phyloP scores from a whole-genome alignment of 2,329 filamentous ascomycete species.

The Phialemonium atrogriseum region DNA sequence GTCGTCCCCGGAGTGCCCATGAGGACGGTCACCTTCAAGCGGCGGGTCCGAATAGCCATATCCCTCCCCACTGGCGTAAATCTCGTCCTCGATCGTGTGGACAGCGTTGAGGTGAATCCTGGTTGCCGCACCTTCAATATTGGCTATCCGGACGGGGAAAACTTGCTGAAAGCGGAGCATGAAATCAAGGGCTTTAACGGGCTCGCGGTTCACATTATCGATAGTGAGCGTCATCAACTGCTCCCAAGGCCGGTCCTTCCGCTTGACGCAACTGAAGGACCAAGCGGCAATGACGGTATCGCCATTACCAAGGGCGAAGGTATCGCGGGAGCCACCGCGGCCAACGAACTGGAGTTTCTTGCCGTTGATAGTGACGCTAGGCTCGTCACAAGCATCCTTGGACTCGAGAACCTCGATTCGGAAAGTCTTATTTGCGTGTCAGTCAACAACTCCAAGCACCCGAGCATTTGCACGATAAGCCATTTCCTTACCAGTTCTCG shows the following conservation, averaged over 20 bases:
- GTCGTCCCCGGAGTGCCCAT: no score
- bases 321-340: no score
- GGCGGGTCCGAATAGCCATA: no score
- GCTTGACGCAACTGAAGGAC: constrained; percentile 36
- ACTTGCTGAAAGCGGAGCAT: constrained; percentile 38
- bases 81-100: no score
- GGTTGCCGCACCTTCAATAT: constrained; percentile 32
- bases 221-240: constrained; percentile 37
- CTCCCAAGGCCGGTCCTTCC: constrained; percentile 28
- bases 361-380: constrained; percentile 38
- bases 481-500: no score
- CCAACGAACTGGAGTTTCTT: constrained; percentile 32
- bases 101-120: no score
- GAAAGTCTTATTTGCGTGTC: constrained; percentile 26
- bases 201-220: constrained; percentile 30
- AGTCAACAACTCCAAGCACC: no score
- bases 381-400: constrained; percentile 34
- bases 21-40: no score
- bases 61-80: no score
- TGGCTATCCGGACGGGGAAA: constrained; percentile 30
- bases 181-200: constrained; percentile 29
- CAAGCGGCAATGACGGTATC: constrained; percentile 34
- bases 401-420: constrained; percentile 37
- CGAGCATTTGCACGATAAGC: no score
- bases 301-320: constrained; percentile 28